Evolutionary conservation across 225 moss, liverwort and hornwort species (phyloP), one percentile per base, ranked within the genome.

Genomic region (Straminergon stramineum): DNA sequence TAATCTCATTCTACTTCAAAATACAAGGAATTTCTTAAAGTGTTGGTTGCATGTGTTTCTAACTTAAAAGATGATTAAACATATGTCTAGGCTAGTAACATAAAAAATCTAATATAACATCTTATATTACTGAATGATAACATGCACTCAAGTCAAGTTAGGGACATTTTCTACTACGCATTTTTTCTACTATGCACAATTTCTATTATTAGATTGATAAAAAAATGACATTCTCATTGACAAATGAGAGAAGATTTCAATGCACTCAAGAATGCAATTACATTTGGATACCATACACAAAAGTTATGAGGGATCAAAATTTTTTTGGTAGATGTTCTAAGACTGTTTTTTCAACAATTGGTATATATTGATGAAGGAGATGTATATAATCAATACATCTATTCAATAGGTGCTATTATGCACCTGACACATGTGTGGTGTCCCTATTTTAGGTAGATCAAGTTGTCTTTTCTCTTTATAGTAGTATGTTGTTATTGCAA

Each of bases 401-500:
- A 78, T 9, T 37, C 1, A 9, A 37, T 48, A 48, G 48, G 48
- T 48, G 48, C 48, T 48, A 48, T 32, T 26, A 66, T 17, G 1
- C 20, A 68, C 58, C 8, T 61, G 61, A 27, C 11, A 5, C 26
- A 27, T 65, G 32, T 32, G 66, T n/a, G 18, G 17, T 9, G 35
- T 69, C 16, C 21, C 15, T 10, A 15, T 9, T 24, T 35, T 5
- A 14, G 3, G 0, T 1, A 26, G 0, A 55, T n/a, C 27, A 11
- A 26, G 2, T 37, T 56, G 11, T 57, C 6, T 57, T 34, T 34
- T 27, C 1, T 55, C 3, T 35, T 15, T n/a, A n/a, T n/a, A n/a
- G n/a, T n/a, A n/a, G n/a, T n/a, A n/a, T n/a, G n/a, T n/a, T n/a
- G n/a, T n/a, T n/a, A n/a, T n/a, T n/a, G n/a, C n/a, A n/a, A n/a